These are phyloP conservation scores for Micractinium sp. DNA, from an alignment of 139 green algal species.

Conservation along the genomic window DNA sequence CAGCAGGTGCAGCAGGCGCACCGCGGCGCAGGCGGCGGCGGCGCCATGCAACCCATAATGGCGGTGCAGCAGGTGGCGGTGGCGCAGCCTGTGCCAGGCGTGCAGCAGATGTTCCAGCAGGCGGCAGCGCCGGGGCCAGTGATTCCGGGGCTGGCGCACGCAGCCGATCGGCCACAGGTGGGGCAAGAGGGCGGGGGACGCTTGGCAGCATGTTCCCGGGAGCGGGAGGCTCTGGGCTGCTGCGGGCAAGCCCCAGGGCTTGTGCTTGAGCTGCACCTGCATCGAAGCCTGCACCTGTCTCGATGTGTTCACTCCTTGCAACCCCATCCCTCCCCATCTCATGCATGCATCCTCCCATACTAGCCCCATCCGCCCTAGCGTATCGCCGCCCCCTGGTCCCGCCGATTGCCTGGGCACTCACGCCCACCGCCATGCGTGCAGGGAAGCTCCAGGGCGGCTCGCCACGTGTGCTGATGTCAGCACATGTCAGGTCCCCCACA, in stretches of 20 bases:
- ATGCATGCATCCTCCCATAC: too few relatives aligned
- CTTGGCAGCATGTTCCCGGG: too few relatives aligned
- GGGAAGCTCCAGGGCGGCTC: too few relatives aligned
- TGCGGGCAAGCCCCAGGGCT: too few relatives aligned
- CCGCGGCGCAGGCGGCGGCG: neutral
- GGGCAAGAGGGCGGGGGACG: too few relatives aligned
- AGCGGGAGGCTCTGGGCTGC: too few relatives aligned
- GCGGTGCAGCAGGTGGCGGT: neutral
- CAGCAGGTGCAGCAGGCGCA: constrained; percentile 6
- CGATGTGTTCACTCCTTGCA: neutral
- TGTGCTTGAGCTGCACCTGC: too few relatives aligned
- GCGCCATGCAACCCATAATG: too few relatives aligned
- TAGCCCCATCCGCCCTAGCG: too few relatives aligned
- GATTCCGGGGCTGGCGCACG: constrained; percentile 40
- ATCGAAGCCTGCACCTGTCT: neutral
- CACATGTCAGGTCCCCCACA: neutral
- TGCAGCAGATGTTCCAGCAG: neutral
- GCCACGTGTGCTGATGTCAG: too few relatives aligned
- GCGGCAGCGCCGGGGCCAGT: neutral
- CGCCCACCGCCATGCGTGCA: too few relatives aligned
- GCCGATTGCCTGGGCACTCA: too few relatives aligned
- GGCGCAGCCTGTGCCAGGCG: neutral
- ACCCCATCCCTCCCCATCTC: neutral
- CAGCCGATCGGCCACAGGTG: constrained; percentile 54
- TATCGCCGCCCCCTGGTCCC: neutral